Evolutionary conservation across 495 filamentous ascomycete genomes (phyloP), one percentile per base, ranked within the genome.

Genomic region (Oidiodendron maius): DNA sequence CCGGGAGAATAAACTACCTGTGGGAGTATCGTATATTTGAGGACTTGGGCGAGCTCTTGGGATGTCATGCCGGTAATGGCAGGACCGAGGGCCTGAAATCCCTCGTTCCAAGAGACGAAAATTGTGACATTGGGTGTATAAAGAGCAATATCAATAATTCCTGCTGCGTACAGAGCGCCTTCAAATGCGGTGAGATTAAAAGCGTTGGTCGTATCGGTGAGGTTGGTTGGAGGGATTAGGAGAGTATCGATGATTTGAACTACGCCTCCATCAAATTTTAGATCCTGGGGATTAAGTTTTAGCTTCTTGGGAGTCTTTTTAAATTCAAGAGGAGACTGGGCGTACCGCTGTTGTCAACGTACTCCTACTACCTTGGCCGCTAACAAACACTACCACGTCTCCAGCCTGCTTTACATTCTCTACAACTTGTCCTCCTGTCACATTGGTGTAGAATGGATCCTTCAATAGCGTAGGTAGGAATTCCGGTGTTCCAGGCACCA

Each of bases 181-280:
- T 66, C 63, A 13, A 76, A 60, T 8, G 77, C 69, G 10, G 79
- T 84, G 5, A 86, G 69, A 41, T 79, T 76, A 16, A 66, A 67
- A 4, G 65, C 65, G 0, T 56, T 40, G 12, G 78, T 67, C 6
- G 80, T 81, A 16, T 62, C 58, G 13, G 67, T 65, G 39, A 82
- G 49, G 49, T 72, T 74, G 35, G 61, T 34, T 0, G 84, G 84
- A 25, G 85, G 62, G 16, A 67, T 66, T 6, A 86, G 68, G 37
- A 80, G 63, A 5, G 52, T 61, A 61, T 87, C 75, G 56, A 89
- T 76, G 37, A 87, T 63, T 59, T 89, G 84, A 24, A 86, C 66
- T 1, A 81, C 71, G 30, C 84, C 84, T 15, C 78, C 74, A 26
- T 67, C 71, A 64, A 84, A 87, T 50, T 70, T 68, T 36, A 82